A percentile compares a stretch with the other conserved stretches of the same genome.
These are phyloP conservation scores for Psilocybe cyanescens DNA, from an alignment of 768 basidiomycete genomes.

Conservation along the genomic window DNA sequence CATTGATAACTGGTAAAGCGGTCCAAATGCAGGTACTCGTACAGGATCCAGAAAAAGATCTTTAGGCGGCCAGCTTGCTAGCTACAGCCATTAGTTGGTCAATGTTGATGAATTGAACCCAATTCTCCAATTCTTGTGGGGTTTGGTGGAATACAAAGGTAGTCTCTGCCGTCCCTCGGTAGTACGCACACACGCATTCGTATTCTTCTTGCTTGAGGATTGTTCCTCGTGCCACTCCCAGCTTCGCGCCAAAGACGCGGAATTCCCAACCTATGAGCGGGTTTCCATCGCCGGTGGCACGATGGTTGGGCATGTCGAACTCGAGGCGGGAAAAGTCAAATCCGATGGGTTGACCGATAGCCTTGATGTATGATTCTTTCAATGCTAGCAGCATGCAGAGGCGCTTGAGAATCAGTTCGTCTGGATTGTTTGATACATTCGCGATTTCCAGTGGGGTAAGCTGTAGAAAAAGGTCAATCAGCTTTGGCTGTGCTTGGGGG, in stretches of 20 bases:
- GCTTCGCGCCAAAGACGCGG: constrained; percentile 73
- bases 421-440: constrained; percentile 54
- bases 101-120: constrained; percentile 86
- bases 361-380: constrained; percentile 83
- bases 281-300: constrained; percentile 68
- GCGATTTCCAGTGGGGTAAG: constrained; percentile 48
- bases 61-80: constrained; percentile 71
- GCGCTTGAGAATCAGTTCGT: constrained; percentile 72
- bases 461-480: constrained; percentile 12
- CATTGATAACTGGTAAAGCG: too few relatives aligned
- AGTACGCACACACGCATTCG: constrained; percentile 80
- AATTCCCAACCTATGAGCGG: constrained; percentile 86
- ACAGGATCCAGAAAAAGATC: not conserved
- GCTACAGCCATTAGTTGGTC: constrained; percentile 83
- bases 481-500: constrained; percentile 1
- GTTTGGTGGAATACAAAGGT: constrained; percentile 77
- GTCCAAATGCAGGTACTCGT: too few relatives aligned
- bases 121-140: constrained; percentile 67
- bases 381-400: constrained; percentile 79
- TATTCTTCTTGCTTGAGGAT: constrained; percentile 67
- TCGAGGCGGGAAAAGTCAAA: constrained; percentile 85
- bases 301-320: constrained; percentile 69
- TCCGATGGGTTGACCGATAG: constrained; percentile 79
- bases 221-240: constrained; percentile 66
- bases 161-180: constrained; percentile 65